Base-by-base conservation (phyloP, 2,329 filamentous ascomycete species). In the Aureobasidium sp. region DNA sequence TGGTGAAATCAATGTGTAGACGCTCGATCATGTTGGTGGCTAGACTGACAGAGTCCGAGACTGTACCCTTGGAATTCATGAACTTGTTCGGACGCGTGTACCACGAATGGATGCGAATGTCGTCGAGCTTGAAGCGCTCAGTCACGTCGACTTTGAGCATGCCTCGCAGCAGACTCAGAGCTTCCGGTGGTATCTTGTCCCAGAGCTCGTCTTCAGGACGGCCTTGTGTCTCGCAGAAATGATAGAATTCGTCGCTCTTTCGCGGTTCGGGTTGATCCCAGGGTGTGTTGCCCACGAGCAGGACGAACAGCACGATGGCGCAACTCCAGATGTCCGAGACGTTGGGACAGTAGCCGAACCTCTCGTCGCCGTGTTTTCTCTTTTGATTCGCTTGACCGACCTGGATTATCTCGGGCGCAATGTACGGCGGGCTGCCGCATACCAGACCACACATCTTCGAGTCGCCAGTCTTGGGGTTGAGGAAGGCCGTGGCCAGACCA, bases 1-100 rank as follows among this genome's bases (percentile, higher is more conserved):
- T 80, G 50, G 78, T 83, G 65, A 97, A 90, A 68, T 96, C 88
- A 66, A 98, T 95, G 58, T 82, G 86, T 14, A 98, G 80, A 53
- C 83, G 86, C 66, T 95, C 88, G 52, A 98, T 84, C 88, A 98
- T 95, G 64, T 88, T 84, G 0, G 93, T 95, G n/a, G 93, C 93
- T 41, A 98, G 77, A 52, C 83, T 81, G 57, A 97, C 74, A 1
- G 88, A 88, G 62, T 97, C 88, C 10, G 79, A 79, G 29, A 90
- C 78, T 58, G 78, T 81, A 60, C 91, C 91, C 56, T 90, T 84
- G 1, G 79, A 64, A 3, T 83, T 82, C 45, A 97, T 77, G 62
- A 90, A 84, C 27, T 77, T 79, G 68, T 97, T 98, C 56, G 77
- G 77, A 40, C 88, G 80, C 3, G 88, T 96, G 67, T 89, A 96